phyloP scores from a whole-genome alignment of 2,329 filamentous ascomycete species.

The Pseudogymnoascus sp. region DNA sequence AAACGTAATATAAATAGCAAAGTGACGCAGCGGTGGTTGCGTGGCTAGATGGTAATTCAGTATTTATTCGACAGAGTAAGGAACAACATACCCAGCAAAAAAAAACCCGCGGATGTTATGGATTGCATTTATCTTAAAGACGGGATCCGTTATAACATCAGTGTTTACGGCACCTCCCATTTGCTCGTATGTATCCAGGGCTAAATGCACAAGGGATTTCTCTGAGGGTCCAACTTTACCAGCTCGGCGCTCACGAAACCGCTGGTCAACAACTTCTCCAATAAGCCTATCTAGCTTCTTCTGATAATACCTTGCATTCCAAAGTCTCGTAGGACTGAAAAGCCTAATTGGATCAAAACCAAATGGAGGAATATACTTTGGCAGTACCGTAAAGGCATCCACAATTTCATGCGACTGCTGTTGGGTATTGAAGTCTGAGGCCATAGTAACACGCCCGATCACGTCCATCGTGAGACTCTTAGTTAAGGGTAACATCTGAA shows the following conservation, averaged over 20 bases:
- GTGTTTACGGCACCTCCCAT: conserved; percentile 9
- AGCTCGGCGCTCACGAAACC: conserved; percentile 11
- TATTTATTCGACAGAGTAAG: conserved; percentile 16
- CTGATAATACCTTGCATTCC: conserved; percentile 15
- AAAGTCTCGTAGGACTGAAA: conserved; percentile 12
- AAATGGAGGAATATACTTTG: not conserved
- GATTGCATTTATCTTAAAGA: conserved; percentile 17
- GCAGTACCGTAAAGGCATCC: not conserved
- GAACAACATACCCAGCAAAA: conserved; percentile 13
- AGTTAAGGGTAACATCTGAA: conserved; percentile 9
- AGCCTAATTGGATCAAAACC: conserved; percentile 6
- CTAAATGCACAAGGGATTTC: conserved; percentile 17
- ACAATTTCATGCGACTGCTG: conserved; percentile 13
- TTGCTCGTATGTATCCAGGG: conserved; percentile 17
- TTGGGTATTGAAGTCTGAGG: conserved; percentile 18
- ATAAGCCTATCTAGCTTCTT: conserved; percentile 15
- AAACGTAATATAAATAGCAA: conserved; percentile 16
- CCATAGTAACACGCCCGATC: conserved; percentile 15
- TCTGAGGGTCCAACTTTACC: conserved; percentile 14
- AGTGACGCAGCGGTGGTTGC: conserved; percentile 18
- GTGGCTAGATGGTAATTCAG: conserved; percentile 20
- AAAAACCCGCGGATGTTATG: not conserved
- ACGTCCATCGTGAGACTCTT: conserved; percentile 18
- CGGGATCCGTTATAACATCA: conserved; percentile 11
- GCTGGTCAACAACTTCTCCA: conserved; percentile 14